phyloP scores from a whole-genome alignment of 257 asterid species.

The Gentiana dahurica region DNA sequence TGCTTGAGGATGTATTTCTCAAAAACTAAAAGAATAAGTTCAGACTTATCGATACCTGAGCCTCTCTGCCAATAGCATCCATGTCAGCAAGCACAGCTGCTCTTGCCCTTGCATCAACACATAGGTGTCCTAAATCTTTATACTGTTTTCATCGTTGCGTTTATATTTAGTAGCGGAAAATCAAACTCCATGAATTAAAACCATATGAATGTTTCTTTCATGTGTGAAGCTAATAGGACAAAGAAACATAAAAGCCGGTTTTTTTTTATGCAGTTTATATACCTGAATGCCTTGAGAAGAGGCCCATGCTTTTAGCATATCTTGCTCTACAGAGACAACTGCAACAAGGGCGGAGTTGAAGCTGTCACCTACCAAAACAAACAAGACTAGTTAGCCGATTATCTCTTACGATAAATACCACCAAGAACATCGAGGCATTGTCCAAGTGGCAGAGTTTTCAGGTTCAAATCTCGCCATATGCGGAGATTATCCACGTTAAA shows the following conservation, averaged over 20 bases:
- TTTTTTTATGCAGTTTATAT: neutral
- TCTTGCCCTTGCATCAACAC: slow-evolving; percentile 40
- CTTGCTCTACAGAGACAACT: slow-evolving; percentile 50
- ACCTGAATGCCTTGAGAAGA: slow-evolving; percentile 56
- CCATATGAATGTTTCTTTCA: too few species aligned
- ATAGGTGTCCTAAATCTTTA: slow-evolving; percentile 35
- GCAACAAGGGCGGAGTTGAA: slow-evolving; percentile 56
- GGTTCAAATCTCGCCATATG: too few species aligned
- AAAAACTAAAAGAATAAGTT: neutral
- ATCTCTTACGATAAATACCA: neutral
- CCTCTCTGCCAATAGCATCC: slow-evolving; percentile 57
- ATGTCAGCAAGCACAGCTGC: slow-evolving; percentile 61
- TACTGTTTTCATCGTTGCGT: slow-evolving; percentile 18
- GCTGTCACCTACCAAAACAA: slow-evolving; percentile 44
- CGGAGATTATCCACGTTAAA: too few species aligned
- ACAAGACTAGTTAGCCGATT: slow-evolving; percentile 1
- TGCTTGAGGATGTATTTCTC: too few species aligned
- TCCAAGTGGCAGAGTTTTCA: too few species aligned
- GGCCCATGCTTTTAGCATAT: slow-evolving; percentile 53
- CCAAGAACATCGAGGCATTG: too few species aligned
- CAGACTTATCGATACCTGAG: slow-evolving; percentile 33
- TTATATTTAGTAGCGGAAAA: too few species aligned
- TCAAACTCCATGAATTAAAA: too few species aligned
- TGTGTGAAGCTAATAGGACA: too few species aligned
- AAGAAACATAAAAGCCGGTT: too few species aligned